phyloP scores from a whole-genome alignment of 1,284 basidiomycete species.

The Exobasidium cylindrosporum region DNA sequence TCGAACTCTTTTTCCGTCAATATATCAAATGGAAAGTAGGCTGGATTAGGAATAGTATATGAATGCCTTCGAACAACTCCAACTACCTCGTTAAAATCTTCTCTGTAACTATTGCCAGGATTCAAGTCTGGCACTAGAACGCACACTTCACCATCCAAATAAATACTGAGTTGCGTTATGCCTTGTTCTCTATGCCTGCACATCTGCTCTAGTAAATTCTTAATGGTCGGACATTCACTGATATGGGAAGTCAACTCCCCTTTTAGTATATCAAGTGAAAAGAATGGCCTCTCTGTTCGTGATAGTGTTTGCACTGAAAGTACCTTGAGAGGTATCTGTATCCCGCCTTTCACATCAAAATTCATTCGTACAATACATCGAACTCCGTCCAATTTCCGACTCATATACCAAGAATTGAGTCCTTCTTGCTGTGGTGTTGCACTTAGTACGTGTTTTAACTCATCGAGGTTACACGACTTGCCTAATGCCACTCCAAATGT shows the following conservation, averaged over 20 bases:
- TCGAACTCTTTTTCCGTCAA: background rate
- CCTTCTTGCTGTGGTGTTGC: background rate
- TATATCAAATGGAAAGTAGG: slow-evolving; percentile 9
- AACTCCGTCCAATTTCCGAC: slow-evolving; percentile 9
- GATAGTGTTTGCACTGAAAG: background rate
- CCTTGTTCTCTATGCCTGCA: too few species aligned
- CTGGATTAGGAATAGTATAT: background rate
- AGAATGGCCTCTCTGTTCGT: background rate
- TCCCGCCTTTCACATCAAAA: background rate
- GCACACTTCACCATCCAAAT: slow-evolving; percentile 6
- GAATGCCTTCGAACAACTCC: background rate
- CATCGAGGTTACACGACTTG: background rate
- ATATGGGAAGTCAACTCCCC: background rate
- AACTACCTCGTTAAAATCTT: slow-evolving; percentile 2
- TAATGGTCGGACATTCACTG: background rate
- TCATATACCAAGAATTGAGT: slow-evolving; percentile 1
- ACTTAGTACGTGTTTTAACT: slow-evolving; percentile 1
- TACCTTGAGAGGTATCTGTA: background rate
- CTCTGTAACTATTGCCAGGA: background rate
- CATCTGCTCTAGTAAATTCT: background rate
- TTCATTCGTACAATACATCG: slow-evolving; percentile 1
- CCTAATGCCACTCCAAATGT: slow-evolving; percentile 2
- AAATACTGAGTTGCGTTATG: too few species aligned
- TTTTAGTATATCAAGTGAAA: background rate
- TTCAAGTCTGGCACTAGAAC: background rate